Evolutionary conservation across 345 rosid genomes (phyloP), one percentile per base, ranked within the genome.

Genomic region (Chamaenerion angustifolium): DNA sequence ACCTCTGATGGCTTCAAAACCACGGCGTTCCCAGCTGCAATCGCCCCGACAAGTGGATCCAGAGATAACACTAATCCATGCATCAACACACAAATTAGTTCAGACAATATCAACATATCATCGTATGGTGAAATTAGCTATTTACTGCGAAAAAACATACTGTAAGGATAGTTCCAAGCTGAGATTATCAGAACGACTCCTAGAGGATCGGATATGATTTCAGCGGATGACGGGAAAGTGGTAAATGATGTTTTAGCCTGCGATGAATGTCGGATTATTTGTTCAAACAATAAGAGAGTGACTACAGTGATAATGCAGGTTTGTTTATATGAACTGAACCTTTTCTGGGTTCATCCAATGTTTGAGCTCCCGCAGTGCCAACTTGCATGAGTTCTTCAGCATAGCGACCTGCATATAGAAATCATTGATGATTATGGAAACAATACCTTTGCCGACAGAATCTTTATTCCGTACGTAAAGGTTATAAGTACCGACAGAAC

Each of bases 11-110:
- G 75, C 67, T 89, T 89, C 16, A 89, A 61, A 12, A 79, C 19
- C 54, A 68, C 95, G 4, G 94, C 52, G 68, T 89, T 89, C 44
- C 95, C 98, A n/a, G 95, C 95, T 40, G 92, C 69, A 57, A 85
- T 77, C 62, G 98, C 98, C 55, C 88, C 98, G 43, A 90, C 72
- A 52, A 90, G 6, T 16, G 98, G 95, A 45, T 90, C 98, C 65
- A 86, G 48, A 31, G 77, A 35, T 64, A 90, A 56, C 8, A 82
- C 98, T 89, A 73, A 31, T 23, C n/a, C n/a, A n/a, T n/a, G n/a
- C 66, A 63, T 42, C 57, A 68, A 65, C 41, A 42, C 19, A 11
- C 12, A 23, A 55, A 9, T 25, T 23, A 12, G 23, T 12, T 43
- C 35, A 44, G n/a, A n/a, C n/a, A n/a, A n/a, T n/a, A n/a, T n/a